These are phyloP conservation scores for Candida dajiaensis DNA, from an alignment of 805 yeast species.

Conservation along the genomic window DNA sequence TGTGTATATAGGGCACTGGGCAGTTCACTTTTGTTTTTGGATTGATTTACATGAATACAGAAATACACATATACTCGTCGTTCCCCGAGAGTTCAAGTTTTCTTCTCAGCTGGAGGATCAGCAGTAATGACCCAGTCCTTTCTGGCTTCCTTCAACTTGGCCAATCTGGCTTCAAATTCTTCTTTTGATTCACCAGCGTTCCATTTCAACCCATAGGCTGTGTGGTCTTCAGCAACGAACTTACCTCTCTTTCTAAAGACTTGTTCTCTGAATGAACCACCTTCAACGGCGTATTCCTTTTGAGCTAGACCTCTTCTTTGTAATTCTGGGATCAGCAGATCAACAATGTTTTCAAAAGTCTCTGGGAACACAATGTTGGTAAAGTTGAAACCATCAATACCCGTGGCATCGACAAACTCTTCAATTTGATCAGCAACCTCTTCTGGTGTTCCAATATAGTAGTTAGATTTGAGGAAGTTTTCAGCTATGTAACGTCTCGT, in stretches of 20 bases:
- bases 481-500: constrained; percentile 27
- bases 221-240: constrained; percentile 16
- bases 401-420: constrained; percentile 33
- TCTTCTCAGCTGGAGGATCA: neutral
- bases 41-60: too few species aligned
- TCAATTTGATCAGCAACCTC: constrained; percentile 38
- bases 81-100: neutral
- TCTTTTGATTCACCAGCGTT: constrained; percentile 6
- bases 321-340: constrained; percentile 33
- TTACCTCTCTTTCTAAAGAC: constrained; percentile 22
- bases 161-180: constrained; percentile 6
- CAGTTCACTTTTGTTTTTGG: too few species aligned
- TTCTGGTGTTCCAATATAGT: constrained; percentile 29
- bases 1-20: too few species aligned
- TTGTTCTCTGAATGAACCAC: constrained; percentile 34
- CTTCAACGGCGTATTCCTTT: constrained; percentile 22
- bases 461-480: constrained; percentile 17
- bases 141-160: neutral
- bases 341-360: constrained; percentile 35
- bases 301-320: constrained; percentile 33
- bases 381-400: constrained; percentile 39
- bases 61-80: too few species aligned
- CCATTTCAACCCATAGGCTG: constrained; percentile 7
- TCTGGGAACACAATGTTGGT: constrained; percentile 36
- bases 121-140: constrained; percentile 2